These are phyloP conservation scores for Maudiozyma humilis DNA, from an alignment of 1,139 yeast genomes.

Conservation along the genomic window DNA sequence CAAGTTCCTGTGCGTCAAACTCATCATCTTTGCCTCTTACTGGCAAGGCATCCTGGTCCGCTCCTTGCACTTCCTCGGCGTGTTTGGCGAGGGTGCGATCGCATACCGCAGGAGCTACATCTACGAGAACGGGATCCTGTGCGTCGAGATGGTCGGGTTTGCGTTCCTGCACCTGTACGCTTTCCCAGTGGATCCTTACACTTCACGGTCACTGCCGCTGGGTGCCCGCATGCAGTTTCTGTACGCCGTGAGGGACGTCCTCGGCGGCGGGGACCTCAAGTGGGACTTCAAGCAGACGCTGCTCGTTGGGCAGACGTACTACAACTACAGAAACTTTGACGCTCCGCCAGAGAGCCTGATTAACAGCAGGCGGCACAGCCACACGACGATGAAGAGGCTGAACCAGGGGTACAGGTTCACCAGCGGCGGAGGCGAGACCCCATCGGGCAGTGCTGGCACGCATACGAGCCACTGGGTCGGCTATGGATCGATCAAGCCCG, in stretches of 20 bases:
- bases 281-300: conserved; percentile 72
- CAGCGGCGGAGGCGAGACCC: too few species aligned
- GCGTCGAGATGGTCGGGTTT: conserved; percentile 78
- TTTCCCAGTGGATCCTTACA: conserved; percentile 69
- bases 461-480: conserved; percentile 62
- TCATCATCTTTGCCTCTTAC: conserved; percentile 89
- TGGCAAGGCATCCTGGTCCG: conserved; percentile 87
- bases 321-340: conserved; percentile 78
- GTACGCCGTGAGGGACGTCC: conserved; percentile 66
- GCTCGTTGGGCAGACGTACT: conserved; percentile 51
- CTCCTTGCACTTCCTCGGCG: conserved; percentile 47
- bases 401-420: conserved; percentile 79
- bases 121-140: conserved; percentile 71
- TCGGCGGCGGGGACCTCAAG: conserved; percentile 65
- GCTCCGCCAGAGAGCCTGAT: conserved; percentile 44
- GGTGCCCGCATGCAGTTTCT: conserved; percentile 55
- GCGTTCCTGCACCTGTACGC: conserved; percentile 85
- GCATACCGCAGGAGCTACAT: conserved; percentile 38
- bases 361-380: conserved; percentile 51
- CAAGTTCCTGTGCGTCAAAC: conserved; percentile 84
- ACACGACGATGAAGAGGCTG: conserved; percentile 61
- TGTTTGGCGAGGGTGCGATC: conserved; percentile 34
- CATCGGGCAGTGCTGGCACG: too few species aligned
- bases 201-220: conserved; percentile 49
- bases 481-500: conserved; percentile 13